These are phyloP conservation scores for Apiotrichum brassicae DNA, from an alignment of 1,284 basidiomycete species.

Conservation along the genomic window DNA sequence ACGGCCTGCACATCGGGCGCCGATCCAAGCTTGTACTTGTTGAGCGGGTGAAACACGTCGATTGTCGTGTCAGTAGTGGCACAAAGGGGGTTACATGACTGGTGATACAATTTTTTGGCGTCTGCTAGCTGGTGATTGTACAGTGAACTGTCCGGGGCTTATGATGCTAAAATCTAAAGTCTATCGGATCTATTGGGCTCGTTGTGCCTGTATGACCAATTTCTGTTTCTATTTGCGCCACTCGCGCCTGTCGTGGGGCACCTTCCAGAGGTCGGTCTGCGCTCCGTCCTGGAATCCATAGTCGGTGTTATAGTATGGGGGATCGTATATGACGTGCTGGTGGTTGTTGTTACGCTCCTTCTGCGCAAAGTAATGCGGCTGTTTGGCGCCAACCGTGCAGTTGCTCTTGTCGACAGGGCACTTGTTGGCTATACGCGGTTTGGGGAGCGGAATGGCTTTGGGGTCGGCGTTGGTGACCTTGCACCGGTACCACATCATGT, in stretches of 20 bases:
- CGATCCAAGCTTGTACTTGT: too few relatives aligned
- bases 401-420: constrained; percentile 27
- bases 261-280: constrained; percentile 27
- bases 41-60: too few relatives aligned
- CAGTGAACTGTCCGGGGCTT: too few relatives aligned
- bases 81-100: too few relatives aligned
- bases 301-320: constrained; percentile 23
- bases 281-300: constrained; percentile 31
- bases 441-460: constrained; percentile 49
- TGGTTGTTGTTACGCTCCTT: constrained; percentile 9
- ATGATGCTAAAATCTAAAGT: not conserved
- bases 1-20: too few relatives aligned
- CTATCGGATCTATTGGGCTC: not conserved
- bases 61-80: too few relatives aligned
- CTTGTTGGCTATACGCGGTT: constrained; percentile 42
- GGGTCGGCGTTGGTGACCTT: constrained; percentile 51
- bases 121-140: too few relatives aligned
- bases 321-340: constrained; percentile 49
- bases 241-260: not conserved
- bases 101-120: too few relatives aligned
- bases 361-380: constrained; percentile 9
- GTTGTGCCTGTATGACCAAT: too few relatives aligned
- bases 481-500: constrained; percentile 70
- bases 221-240: not conserved
- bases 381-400: constrained; percentile 33